Base-by-base conservation (phyloP, 768 basidiomycete genomes). In the Phaeotremella skinneri region DNA sequence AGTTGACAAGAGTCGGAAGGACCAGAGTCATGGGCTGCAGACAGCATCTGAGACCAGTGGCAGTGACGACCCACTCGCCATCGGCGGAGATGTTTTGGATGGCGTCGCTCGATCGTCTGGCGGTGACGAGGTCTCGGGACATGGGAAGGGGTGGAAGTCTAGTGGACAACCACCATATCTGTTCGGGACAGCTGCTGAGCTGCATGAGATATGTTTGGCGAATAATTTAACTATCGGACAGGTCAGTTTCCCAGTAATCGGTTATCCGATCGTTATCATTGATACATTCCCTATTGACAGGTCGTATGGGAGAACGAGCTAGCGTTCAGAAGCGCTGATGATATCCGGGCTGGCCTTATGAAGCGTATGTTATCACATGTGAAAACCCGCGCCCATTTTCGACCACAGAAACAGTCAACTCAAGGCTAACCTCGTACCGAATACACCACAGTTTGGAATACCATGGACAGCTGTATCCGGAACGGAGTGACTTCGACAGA, bases 401-500 rank as follows among this genome's bases (percentile, higher is more conserved):
- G 42, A 49, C 11, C 52, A n/a, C n/a, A 5, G 23, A 27, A n/a
- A n/a, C 11, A 1, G 4, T 32, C 26, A 11, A 61, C 7, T 3
- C 31, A 25, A 29, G 43, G 34, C 31, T 49, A 49, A 49, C 21
- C 1, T 26, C 4, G 32, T 63, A 32, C 63, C 60, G 27, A 55
- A 42, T 59, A 52, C 17, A 13, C 39, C 7, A n/a, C 48, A 53
- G 51, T 63, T n/a, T 94, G 91, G 91, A 70, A 80, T 54, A 90
- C 91, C 3, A 96, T 96, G 93, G 91, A 94, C 70, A 84, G 86
- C 56, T 93, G 90, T 74, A 97, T 96, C 61, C 87, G 75, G 1
- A 82, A 83, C 1, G 93, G 93, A 20, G 91, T 97, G 7, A 86
- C 89, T 2, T 82, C 90, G 1, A 80, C 83, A 2, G 87, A 93